These are phyloP conservation scores for Ascosphaera apis DNA, from an alignment of 2,329 filamentous ascomycete genomes.

Conservation along the genomic window DNA sequence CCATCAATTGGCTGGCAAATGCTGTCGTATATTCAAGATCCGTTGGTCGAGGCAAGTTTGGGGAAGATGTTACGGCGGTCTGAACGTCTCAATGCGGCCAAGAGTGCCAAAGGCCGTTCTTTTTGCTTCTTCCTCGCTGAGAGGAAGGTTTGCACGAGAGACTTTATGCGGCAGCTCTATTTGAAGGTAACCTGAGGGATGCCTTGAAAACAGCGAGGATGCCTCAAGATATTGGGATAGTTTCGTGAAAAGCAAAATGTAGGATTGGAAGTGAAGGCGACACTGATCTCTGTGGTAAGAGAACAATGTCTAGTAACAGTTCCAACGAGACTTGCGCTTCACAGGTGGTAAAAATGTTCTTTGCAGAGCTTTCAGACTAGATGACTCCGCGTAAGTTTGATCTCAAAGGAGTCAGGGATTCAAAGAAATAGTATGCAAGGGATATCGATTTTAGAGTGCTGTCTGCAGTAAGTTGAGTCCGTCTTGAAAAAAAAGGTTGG, in stretches of 20 bases:
- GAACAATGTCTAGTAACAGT: no score
- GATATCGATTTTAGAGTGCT: no score
- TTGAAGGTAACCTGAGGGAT: conserved; percentile 22
- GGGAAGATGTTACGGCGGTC: conserved; percentile 64
- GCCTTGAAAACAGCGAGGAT: conserved; percentile 3
- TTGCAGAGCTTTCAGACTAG: no score
- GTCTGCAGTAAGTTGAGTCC: no score
- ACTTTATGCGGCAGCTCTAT: conserved; percentile 99
- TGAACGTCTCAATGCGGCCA: conserved; percentile 66
- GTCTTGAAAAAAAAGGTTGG: no score
- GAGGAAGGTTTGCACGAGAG: conserved; percentile 96
- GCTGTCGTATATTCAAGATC: conserved; percentile 6
- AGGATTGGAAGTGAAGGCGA: neutral
- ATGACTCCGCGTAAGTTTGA: no score
- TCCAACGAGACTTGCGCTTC: no score
- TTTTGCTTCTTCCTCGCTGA: conserved; percentile 97
- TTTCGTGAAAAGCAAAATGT: neutral
- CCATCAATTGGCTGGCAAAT: conserved; percentile 21
- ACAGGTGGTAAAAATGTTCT: no score
- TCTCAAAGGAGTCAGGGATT: no score
- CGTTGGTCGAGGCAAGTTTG: conserved; percentile 5
- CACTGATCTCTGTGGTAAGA: no score
- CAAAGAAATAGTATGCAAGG: no score
- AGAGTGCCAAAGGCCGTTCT: conserved; percentile 83
- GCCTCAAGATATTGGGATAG: conserved; percentile 4